Base-by-base conservation (phyloP, 176 grass and related monocot species). In the Thalia dealbata region DNA sequence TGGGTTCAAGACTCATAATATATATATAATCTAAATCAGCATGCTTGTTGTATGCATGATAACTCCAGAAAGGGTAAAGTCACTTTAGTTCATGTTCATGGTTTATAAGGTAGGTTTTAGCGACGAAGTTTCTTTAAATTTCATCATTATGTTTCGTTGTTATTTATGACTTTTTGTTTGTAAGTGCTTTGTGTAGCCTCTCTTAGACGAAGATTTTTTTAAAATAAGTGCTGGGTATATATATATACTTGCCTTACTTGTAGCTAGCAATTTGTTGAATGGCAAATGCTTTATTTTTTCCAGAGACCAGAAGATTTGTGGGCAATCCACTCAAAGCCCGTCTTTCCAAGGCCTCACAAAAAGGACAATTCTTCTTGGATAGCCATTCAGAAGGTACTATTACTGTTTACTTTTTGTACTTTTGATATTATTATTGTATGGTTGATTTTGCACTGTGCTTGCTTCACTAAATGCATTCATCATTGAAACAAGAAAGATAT, bases 331-430 rank as follows among this genome's bases (percentile, higher is more conserved):
- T 99, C 90, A 2, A 69, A 52, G 70, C 78, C 83, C 78, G 90
- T 93, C 82, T 93, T 81, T 81, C 77, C 95, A 73, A 99, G 86
- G 76, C 95, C 95, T 75, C 95, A 99, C 83, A 99, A 91, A 70
- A 91, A 75, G 73, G 79, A 81, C 52, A 93, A 93, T 81, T 75
- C 87, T 83, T 92, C 90, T 75, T 99, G 95, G 95, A 67, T 75
- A 79, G 87, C 85, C 28, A 91, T 99, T 81, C 61, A 88, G 81
- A 91, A 93, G 95, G 95, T 99, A 83, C 26, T 62, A 32, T 0
- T 16, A 15, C 22, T 21, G 24, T 25, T 61, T 13, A 63, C 60
- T 63, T 1, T 27, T 63, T 63, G 5, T 63, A 63, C 12, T 26
- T 26, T 26, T 23, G 10, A 22, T 4, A 62, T 27, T 62, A 12